phyloP scores from a whole-genome alignment of 169 alveolate genomes.

The Theileria orientalis region DNA sequence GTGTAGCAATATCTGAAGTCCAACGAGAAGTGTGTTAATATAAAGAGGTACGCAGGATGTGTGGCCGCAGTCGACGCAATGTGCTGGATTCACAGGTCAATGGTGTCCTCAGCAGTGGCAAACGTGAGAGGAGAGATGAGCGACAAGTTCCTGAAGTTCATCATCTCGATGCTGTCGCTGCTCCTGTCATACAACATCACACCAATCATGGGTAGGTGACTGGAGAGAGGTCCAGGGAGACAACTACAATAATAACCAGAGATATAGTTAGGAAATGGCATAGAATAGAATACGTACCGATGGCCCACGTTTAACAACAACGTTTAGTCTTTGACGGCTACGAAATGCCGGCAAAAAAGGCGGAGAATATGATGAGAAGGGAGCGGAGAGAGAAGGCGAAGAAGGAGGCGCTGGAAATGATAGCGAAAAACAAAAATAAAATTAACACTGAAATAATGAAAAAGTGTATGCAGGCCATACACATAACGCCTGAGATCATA shows the following conservation, averaged over 20 bases:
- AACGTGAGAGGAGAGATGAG: conserved; percentile 60
- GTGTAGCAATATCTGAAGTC: conserved; percentile 69
- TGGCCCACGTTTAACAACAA: neutral
- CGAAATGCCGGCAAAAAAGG: conserved; percentile 78
- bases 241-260: neutral
- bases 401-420: conserved; percentile 69
- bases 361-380: conserved; percentile 66
- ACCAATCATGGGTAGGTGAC: conserved; percentile 71
- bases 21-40: conserved; percentile 62
- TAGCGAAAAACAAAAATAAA: conserved; percentile 41
- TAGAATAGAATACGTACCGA: neutral
- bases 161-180: conserved; percentile 59
- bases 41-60: conserved; percentile 65
- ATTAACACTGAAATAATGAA: conserved; percentile 64
- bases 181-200: conserved; percentile 51
- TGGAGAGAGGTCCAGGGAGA: neutral
- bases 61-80: conserved; percentile 79
- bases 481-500: conserved; percentile 73
- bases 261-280: neutral
- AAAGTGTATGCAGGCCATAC: conserved; percentile 76
- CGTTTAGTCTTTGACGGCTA: conserved; percentile 78
- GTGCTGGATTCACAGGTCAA: conserved; percentile 82
- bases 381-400: conserved; percentile 75
- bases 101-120: conserved; percentile 67
- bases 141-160: conserved; percentile 60